phyloP scores from a whole-genome alignment of 176 grass and related monocot genomes.

The Stipa capillata region DNA sequence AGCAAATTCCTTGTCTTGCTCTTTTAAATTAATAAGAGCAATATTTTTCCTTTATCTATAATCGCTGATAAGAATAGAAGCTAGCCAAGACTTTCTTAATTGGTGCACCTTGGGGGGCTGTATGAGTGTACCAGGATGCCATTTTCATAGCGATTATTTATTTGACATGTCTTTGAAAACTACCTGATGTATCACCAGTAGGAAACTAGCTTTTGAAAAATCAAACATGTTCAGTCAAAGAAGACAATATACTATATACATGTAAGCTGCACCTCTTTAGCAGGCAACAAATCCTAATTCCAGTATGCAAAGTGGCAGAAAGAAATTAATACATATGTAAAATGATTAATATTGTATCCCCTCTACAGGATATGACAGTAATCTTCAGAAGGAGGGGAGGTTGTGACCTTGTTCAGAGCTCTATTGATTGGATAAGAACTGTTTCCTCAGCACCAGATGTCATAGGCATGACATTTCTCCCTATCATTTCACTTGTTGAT shows the following conservation, averaged over 20 bases:
- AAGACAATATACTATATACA: neutral
- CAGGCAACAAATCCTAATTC: neutral
- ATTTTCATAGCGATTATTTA: neutral
- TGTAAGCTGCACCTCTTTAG: neutral
- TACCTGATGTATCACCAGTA: neutral
- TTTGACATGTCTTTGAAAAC: neutral
- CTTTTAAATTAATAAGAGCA: neutral
- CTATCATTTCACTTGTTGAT: conserved; percentile 80
- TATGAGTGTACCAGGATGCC: neutral
- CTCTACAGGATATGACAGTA: conserved; percentile 87
- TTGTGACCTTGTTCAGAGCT: conserved; percentile 90
- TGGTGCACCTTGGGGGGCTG: neutral
- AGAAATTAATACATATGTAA: too few relatives aligned
- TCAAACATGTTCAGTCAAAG: neutral
- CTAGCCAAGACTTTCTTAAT: neutral
- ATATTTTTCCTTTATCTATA: neutral
- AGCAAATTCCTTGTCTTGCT: conserved; percentile 24
- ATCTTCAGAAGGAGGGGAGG: conserved; percentile 99
- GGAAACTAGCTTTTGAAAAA: neutral
- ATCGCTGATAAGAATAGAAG: neutral
- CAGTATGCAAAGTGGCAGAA: too few relatives aligned
- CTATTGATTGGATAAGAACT: conserved; percentile 70
- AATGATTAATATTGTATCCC: too few relatives aligned
- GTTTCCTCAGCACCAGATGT: conserved; percentile 82
- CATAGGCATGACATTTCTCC: conserved; percentile 89